These are phyloP conservation scores for Eruca vesicaria DNA, from an alignment of 441 rosid species.

Conservation along the genomic window DNA sequence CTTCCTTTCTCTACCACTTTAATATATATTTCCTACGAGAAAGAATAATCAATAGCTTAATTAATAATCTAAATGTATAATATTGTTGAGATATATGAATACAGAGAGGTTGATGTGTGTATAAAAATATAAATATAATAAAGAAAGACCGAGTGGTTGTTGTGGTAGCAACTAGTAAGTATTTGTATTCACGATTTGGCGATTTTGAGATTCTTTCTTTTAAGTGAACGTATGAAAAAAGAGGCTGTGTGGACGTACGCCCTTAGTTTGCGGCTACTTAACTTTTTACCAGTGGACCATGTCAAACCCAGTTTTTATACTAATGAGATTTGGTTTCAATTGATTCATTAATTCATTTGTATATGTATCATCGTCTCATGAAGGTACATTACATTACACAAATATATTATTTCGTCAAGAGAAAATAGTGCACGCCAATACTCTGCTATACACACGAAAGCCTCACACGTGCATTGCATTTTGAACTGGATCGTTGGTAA, in stretches of 20 bases:
- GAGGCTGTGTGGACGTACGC: slow-evolving; percentile 32
- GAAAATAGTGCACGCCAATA: slow-evolving; percentile 5
- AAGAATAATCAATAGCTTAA: background rate
- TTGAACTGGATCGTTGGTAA: background rate
- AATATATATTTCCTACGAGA: background rate
- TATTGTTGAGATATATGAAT: background rate
- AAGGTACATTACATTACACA: background rate
- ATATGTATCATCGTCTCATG: background rate
- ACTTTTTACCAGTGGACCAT: slow-evolving; percentile 26
- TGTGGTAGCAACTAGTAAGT: background rate
- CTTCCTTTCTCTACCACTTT: background rate
- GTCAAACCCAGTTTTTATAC: slow-evolving; percentile 5
- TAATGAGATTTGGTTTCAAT: background rate
- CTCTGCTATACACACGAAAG: background rate
- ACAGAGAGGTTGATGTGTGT: slow-evolving; percentile 3
- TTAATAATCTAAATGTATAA: background rate
- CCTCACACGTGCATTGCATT: background rate
- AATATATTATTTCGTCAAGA: background rate
- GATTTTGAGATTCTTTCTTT: background rate
- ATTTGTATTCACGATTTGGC: slow-evolving; percentile 5
- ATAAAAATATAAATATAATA: background rate
- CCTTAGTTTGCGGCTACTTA: slow-evolving; percentile 30
- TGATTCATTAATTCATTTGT: background rate
- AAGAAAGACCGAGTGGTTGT: slow-evolving; percentile 10
- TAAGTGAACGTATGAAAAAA: slow-evolving; percentile 16